Evolutionary conservation across 805 yeast genomes (phyloP), one percentile per base, ranked within the genome.

Genomic region (Danielozyma ontarioensis): DNA sequence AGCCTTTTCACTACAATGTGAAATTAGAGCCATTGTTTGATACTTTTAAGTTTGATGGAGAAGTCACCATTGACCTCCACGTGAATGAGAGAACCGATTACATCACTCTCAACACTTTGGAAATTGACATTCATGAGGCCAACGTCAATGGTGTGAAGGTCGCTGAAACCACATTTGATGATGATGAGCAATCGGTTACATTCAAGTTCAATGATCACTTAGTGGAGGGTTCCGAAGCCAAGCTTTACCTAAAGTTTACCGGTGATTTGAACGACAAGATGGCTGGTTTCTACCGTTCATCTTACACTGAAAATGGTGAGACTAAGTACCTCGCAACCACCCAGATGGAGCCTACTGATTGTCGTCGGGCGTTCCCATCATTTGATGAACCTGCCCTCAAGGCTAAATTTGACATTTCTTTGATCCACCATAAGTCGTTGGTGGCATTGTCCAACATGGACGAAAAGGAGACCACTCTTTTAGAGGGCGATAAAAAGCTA

Each of bases 331-430:
- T 83, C 72, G 85, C 87, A 28, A 80, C 89, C 29, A 83, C 94
- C 28, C 95, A 84, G 60, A 80, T 84, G 76, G 94, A 84, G 62
- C 80, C 94, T 16, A 81, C 90, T 14, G 93, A 84, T 53, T 85
- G 90, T 46, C 77, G 95, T 49, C 73, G 87, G 49, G 93, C 93
- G 7, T 84, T 84, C 70, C 95, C 95, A 22, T 83, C 83, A 52
- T 82, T 80, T 49, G 95, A 84, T 58, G 93, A 83, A 55, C 94
- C 95, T 15, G 76, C 83, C 36, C 70, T 81, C 39, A 84, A 84
- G 62, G 86, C 93, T 16, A 68, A 77, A 32, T 84, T 80, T 50
- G 80, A 77, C 36, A 66, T 84, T 37, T 62, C 78, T 25, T 66
- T 84, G 53, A 67, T 81, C 37, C 73, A 83, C 30, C 70, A 70